phyloP scores from a whole-genome alignment of 1,284 basidiomycete species.

The Ustilago hordei region DNA sequence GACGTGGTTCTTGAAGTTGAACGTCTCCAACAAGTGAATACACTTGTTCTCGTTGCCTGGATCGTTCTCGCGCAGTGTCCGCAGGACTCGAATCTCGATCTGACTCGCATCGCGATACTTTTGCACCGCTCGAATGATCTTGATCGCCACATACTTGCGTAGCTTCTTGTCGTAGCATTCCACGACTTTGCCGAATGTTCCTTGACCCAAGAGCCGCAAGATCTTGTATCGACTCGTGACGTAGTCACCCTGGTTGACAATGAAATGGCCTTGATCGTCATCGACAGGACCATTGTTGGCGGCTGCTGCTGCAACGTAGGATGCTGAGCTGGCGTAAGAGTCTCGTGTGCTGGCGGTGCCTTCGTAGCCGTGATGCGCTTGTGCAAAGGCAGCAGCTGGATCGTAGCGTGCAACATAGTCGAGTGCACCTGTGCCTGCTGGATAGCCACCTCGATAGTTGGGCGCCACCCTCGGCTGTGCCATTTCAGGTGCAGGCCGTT shows the following conservation, averaged over 20 bases:
- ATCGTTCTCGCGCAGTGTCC: slow-evolving; percentile 90
- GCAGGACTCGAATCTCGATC: slow-evolving; percentile 95
- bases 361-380: slow-evolving; percentile 40
- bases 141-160: slow-evolving; percentile 86
- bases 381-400: slow-evolving; percentile 28
- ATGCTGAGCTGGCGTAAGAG: slow-evolving; percentile 49
- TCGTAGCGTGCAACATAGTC: slow-evolving; percentile 47
- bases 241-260: slow-evolving; percentile 67
- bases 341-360: slow-evolving; percentile 47
- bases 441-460: slow-evolving; percentile 55
- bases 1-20: slow-evolving; percentile 97
- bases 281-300: slow-evolving; percentile 58
- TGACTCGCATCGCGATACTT: slow-evolving; percentile 93
- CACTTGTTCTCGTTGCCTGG: slow-evolving; percentile 93
- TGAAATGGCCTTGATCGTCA: slow-evolving; percentile 71
- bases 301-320: slow-evolving; percentile 42
- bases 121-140: slow-evolving; percentile 80
- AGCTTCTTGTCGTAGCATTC: slow-evolving; percentile 84
- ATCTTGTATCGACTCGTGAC: slow-evolving; percentile 74
- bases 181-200: slow-evolving; percentile 99
- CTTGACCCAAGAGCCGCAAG: slow-evolving; percentile 89
- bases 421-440: slow-evolving; percentile 40
- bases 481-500: slow-evolving; percentile 39
- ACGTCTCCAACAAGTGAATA: slow-evolving; percentile 93
- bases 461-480: slow-evolving; percentile 29